Base-by-base conservation (phyloP, 176 grass and related monocot species). In the Rhynchospora breviuscula region DNA sequence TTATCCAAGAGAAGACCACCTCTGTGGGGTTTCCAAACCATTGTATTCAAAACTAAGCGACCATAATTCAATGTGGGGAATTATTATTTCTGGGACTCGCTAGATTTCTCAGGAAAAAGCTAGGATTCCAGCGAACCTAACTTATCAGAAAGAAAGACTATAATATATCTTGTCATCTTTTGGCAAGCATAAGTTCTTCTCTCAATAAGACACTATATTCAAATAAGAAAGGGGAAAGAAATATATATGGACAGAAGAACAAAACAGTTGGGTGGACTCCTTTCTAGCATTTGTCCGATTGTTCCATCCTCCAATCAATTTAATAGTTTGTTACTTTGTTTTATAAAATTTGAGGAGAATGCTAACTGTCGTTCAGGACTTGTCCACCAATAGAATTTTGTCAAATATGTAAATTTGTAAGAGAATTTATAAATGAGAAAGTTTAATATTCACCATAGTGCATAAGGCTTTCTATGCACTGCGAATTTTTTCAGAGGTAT, bases 101-200 rank as follows among this genome's bases (percentile, higher is more conserved):
- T 74, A 12, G 19, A 74, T 51, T 51, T 74, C 70, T 51, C 19
- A 25, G n/a, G 19, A 76, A 76, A 75, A 76, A 54, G 48, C 8
- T 25, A 29, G 22, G 21, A 76, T 54, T 11, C 72, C 72, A 76
- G 12, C 5, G 72, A 76, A 76, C 53, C 72, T 76, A 51, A 76
- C 72, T 76, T 76, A 26, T 31, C 21, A 52, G 40, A 73, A 75
- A 53, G 71, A 52, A 54, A 76, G 12, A 54, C 0, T 76, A 54
- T 17, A 25, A 76, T 76, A 52, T 76, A 54, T 54, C 72, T 54
- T 76, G 72, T 76, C 72, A 76, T 76, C 72, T 76, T 76, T 67
- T 71, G 10, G 18, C 19, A 76, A 76, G 72, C 72, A 76, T 54
- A 76, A 76, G 49, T 76, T 76, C 72, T 33, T 22, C 26, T 53